phyloP scores from a whole-genome alignment of 257 asterid species.

The Nicotiana tabacum region DNA sequence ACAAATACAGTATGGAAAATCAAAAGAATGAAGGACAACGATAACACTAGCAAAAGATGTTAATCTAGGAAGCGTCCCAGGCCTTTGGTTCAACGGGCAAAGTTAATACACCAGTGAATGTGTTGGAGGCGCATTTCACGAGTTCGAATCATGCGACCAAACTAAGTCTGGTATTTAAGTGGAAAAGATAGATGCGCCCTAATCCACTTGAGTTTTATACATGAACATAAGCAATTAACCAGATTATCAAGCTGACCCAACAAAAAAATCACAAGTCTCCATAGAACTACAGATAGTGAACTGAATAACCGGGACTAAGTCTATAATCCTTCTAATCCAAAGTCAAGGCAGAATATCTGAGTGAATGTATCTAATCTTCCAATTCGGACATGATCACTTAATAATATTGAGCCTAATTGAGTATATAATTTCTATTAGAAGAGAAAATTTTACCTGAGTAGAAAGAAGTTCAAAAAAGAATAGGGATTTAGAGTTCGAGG shows the following conservation, averaged over 20 bases:
- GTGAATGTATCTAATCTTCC: neutral
- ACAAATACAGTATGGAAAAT: neutral
- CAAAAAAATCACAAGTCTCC: neutral
- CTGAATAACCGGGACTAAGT: neutral
- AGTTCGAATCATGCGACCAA: neutral
- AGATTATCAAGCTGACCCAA: neutral
- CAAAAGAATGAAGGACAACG: neutral
- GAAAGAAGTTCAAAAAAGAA: neutral
- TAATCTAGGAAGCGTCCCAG: neutral
- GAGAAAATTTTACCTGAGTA: neutral
- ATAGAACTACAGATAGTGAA: neutral
- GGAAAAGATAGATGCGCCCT: too few relatives aligned
- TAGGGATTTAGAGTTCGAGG: constrained; percentile 44
- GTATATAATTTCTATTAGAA: neutral
- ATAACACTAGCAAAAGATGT: neutral
- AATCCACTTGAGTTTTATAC: neutral
- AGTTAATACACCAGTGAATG: neutral
- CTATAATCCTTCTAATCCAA: neutral
- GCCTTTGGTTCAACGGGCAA: neutral
- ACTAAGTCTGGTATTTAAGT: neutral
- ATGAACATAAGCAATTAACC: neutral
- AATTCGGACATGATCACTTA: neutral
- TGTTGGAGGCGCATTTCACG: neutral
- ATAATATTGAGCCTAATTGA: neutral
- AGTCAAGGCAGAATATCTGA: neutral